Evolutionary conservation across 2,329 filamentous ascomycete genomes (phyloP).

Genomic region (Talaromyces sp.): DNA sequence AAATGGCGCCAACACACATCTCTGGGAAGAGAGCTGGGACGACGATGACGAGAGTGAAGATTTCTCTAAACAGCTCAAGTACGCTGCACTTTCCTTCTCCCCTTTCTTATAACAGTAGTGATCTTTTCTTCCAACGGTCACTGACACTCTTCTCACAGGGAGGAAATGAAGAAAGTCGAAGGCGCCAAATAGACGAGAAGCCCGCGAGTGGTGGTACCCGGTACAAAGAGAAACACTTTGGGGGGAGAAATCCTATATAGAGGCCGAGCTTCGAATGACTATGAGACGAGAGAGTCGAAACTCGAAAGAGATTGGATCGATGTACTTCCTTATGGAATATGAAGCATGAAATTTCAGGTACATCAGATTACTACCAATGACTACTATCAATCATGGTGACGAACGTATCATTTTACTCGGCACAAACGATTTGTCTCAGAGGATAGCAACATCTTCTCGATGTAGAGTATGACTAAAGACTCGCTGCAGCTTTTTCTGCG

Average conservation of each 20-base stretch:
- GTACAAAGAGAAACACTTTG: neutral
- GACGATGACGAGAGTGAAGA: slow-evolving; percentile 97
- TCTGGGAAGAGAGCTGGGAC: slow-evolving; percentile 99
- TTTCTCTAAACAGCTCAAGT: slow-evolving; percentile 93
- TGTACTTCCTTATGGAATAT: slow-evolving; percentile 2
- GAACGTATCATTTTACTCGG: neutral
- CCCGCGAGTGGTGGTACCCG: neutral
- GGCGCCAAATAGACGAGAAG: slow-evolving; percentile 60
- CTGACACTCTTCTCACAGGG: slow-evolving; percentile 22
- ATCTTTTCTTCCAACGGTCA: neutral
- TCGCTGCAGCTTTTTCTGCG: slow-evolving; percentile 15
- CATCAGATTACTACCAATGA: slow-evolving; percentile 7
- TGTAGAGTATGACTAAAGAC: neutral
- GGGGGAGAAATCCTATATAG: neutral
- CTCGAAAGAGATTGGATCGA: slow-evolving; percentile 6
- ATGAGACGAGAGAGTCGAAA: neutral
- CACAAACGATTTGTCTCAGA: neutral
- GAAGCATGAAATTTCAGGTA: slow-evolving; percentile 9
- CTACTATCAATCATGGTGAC: slow-evolving; percentile 6
- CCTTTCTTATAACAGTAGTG: neutral
- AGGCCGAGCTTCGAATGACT: neutral
- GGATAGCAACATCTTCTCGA: neutral
- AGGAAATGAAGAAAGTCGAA: slow-evolving; percentile 94
- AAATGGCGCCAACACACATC: slow-evolving; percentile 65
- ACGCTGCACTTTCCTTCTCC: slow-evolving; percentile 36